Base-by-base conservation (phyloP, 768 basidiomycete genomes). In the Trametes sanguinea region DNA sequence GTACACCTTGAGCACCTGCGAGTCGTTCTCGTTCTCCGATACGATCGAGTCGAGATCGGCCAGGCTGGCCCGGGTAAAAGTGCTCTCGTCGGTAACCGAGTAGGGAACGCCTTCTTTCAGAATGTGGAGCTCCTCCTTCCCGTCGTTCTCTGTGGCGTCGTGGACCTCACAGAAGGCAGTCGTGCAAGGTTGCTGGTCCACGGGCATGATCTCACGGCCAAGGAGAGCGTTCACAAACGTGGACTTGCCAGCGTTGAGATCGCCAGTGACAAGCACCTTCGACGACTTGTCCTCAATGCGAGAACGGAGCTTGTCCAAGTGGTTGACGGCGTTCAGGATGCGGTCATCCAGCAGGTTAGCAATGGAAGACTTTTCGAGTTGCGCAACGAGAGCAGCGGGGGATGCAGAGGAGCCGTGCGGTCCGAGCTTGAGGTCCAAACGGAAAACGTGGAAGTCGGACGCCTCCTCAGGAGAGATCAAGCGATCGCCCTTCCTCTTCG, bases 121-220 rank as follows among this genome's bases (percentile, higher is more conserved):
- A 44, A 95, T 75, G 67, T 98, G 95, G 16, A 94, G 86, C 74
- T 95, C 92, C 74, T 98, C 95, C 53, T 80, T 77, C 16, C 88
- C 89, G 22, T 78, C 75, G 71, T 93, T 93, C 69, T 93, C 92
- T 32, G 86, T 80, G 2, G 92, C 92, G 69, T 95, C 93, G 65
- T 92, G 91, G 1, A 99, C 97, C 75, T 98, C 95, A 76, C 94
- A 96, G 72, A 99, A 99, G 33, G 94, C 88, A 32, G 94, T 94
- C 0, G 97, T 99, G 74, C 95, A 93, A 3, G 97, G 97, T 73
- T 98, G 97, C 72, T 99, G 95, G 75, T 99, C 97, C 62, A 95
- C 88, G 7, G 97, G 95, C 90, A 99, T 93, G 46, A 97, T 87
- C 70, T 92, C 86, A 6, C 94, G 83, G 48, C 94, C 82, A 4